Base-by-base conservation (phyloP, 2,329 filamentous ascomycete genomes). In the Blumeriella jaapii region DNA sequence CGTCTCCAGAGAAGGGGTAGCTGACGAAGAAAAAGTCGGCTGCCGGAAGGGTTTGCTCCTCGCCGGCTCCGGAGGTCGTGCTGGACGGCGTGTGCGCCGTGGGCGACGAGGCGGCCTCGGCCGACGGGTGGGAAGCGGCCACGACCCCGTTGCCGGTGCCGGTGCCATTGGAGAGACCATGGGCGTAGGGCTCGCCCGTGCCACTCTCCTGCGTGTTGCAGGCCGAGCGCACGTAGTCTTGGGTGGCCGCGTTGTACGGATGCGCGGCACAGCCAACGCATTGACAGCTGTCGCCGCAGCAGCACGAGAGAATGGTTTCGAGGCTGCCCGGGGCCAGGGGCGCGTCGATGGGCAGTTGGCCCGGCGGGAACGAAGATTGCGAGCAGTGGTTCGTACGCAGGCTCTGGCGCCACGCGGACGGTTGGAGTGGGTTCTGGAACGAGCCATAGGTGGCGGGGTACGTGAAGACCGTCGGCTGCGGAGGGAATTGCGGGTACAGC, bases 251-350 rank as follows among this genome's bases (percentile, higher is more conserved):
- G 46, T 82, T 82, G 50, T 75, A 78, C 9, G 78, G 74, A 52
- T 82, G 77, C 2, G 71, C 71, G 4, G 74, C 65, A 51, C 78
- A 83, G 8, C 76, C 78, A 22, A 82, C 61, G 50, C 78, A 83
- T 45, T 75, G 67, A 45, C 78, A 83, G 17, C 61, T 61, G 35
- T 77, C 70, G 13, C 78, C 78, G 50, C 78, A 83, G 30, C 63
- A 62, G 48, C 78, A 83, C 15, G 63, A 60, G 42, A 70, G 64
- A 10, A 53, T 19, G 0, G 49, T 52, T 13, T 54, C 42, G 2
- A 46, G 27, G 12, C 17, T 41, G 46, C 48, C 35, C 56, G 60
- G 29, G 60, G 60, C 34, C 53, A 59, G 13, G 55, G 62, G 31
- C 36, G 45, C 55, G 52, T 53, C 24, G 46, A 41, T 43, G 31